These are phyloP conservation scores for Tetrahymena malaccensis DNA, from an alignment of 73 alveolate species.

Conservation along the genomic window DNA sequence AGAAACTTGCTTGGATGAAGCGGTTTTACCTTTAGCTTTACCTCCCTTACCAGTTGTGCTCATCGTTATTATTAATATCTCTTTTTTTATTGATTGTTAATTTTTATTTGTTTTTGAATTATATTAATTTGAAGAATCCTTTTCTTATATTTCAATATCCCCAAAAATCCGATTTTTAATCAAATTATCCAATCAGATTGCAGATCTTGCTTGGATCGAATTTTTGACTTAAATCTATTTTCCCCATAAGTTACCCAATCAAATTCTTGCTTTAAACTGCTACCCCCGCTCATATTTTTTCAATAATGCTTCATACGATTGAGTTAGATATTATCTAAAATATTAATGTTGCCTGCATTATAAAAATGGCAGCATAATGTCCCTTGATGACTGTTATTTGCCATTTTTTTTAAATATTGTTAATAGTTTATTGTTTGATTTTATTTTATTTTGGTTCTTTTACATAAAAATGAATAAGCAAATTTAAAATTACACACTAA, in stretches of 20 bases:
- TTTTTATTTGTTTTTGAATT: neutral
- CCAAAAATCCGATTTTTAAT: neutral
- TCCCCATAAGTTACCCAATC: neutral
- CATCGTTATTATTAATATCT: slow-evolving; percentile 47
- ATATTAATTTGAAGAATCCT: neutral
- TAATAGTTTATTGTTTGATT: neutral
- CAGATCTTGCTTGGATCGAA: neutral
- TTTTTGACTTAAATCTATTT: neutral
- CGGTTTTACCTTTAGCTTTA: slow-evolving; percentile 54
- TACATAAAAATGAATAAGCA: neutral
- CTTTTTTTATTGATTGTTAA: neutral
- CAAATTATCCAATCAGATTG: neutral
- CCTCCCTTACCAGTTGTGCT: slow-evolving; percentile 79
- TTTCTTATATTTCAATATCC: neutral
- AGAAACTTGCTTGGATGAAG: slow-evolving; percentile 55
- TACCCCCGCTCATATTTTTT: neutral
- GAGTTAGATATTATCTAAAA: neutral
- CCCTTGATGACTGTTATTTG: neutral
- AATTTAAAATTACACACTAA: too few species aligned
- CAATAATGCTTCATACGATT: neutral
- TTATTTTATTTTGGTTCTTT: too few species aligned
- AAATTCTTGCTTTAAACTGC: neutral
- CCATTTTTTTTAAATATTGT: neutral
- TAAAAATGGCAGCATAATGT: neutral
- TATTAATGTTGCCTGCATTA: neutral